phyloP scores from a whole-genome alignment of 202 grass and related monocot species.

The Panicum hallii region DNA sequence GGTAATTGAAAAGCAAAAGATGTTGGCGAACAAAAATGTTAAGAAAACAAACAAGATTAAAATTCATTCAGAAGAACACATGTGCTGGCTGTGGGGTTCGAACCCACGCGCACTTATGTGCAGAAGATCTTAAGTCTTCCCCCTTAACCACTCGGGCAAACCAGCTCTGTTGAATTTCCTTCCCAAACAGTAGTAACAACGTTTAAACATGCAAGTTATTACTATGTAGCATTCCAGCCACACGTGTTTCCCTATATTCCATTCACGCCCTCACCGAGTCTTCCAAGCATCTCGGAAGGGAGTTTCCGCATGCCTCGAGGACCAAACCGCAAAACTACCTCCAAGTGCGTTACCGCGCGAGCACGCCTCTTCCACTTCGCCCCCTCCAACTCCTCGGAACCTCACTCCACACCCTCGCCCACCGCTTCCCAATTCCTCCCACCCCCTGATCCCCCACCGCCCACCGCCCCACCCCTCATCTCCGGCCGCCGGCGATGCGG shows the following conservation, averaged over 20 bases:
- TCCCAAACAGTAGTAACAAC: too few species aligned
- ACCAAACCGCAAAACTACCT: not conserved
- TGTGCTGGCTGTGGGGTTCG: conserved; percentile 73
- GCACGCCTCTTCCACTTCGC: not conserved
- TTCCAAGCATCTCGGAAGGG: not conserved
- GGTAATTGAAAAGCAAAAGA: too few species aligned
- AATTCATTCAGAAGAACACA: too few species aligned
- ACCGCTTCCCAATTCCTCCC: not conserved
- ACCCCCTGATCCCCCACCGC: not conserved
- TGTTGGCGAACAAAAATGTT: too few species aligned
- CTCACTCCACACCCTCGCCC: not conserved
- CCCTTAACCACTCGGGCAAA: conserved; percentile 91
- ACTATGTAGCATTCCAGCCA: too few species aligned
- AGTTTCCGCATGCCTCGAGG: not conserved
- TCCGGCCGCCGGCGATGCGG: conserved; percentile 46
- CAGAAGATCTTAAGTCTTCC: conserved; percentile 90
- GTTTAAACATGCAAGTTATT: too few species aligned
- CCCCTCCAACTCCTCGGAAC: conserved; percentile 8
- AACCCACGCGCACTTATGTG: conserved; percentile 81
- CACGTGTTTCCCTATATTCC: not conserved
- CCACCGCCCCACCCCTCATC: not conserved
- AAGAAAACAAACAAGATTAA: too few species aligned
- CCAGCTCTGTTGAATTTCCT: conserved; percentile 13
- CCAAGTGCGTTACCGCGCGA: not conserved
- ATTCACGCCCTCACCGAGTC: not conserved